A percentile compares a stretch with the other conserved stretches of the same genome.
Evolutionary conservation across 192 early-diverging fungal genomes (phyloP).

Genomic region (Linnemannia exigua): DNA sequence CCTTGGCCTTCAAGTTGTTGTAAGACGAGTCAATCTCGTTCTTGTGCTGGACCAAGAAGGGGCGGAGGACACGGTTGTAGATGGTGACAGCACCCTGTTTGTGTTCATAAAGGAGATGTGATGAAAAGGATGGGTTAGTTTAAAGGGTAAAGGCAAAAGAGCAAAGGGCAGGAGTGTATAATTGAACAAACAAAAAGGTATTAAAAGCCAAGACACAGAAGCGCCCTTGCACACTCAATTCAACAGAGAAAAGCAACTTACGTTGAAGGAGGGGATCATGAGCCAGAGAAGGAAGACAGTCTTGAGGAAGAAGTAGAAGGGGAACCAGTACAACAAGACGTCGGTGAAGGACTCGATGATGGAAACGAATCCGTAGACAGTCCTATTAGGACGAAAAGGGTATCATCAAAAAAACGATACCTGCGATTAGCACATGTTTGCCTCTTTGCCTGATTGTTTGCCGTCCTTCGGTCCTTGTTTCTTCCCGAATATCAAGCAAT

Average conservation of each 20-base stretch:
- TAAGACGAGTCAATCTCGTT: constrained; percentile 57
- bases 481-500: background rate
- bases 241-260: constrained; percentile 51
- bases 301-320: constrained; percentile 97
- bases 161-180: background rate
- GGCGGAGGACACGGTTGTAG: constrained; percentile 81
- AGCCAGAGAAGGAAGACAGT: constrained; percentile 91
- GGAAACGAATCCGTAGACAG: constrained; percentile 91
- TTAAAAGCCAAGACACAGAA: background rate
- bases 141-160: background rate
- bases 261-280: constrained; percentile 76
- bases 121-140: constrained; percentile 1
- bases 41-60: constrained; percentile 74
- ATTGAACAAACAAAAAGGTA: background rate
- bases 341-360: constrained; percentile 94
- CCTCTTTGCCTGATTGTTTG: background rate
- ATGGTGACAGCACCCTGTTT: constrained; percentile 84
- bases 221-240: background rate
- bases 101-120: background rate
- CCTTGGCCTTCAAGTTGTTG: constrained; percentile 56
- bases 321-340: constrained; percentile 91
- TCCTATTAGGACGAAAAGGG: constrained; percentile 42
- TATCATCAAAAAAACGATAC: background rate
- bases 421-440: background rate
- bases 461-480: background rate